Evolutionary conservation across 805 yeast genomes (phyloP), one percentile per base, ranked within the genome.

Genomic region (Monosporozyma aerobia): DNA sequence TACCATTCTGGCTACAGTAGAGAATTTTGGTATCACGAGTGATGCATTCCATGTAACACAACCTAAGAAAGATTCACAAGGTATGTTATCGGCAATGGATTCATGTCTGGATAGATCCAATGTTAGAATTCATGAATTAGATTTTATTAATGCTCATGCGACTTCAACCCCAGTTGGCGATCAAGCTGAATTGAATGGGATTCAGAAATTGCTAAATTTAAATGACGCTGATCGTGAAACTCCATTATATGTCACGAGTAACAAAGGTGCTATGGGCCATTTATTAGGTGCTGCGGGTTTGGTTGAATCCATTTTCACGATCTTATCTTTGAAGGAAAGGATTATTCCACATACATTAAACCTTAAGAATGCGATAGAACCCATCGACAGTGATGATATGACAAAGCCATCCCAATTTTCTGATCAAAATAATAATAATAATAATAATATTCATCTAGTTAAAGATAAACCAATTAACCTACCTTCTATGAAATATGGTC

Each of bases 251-350:
- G 80, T 94, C 1, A 81, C 94, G 1, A 86, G 97, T 2, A 87
- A 90, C 16, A 94, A 94, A 67, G 95, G 97, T 1, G 80, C 97
- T 0, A 85, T 87, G 43, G 99, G 99, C 0, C 99, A 94, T 69
- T 73, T 92, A 22, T 72, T 94, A 30, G 99, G 99, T 1, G 99
- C 96, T 1, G 94, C 99, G 0, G 99, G 99, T 5, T 82, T 96
- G 0, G 88, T 94, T 3, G 99, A 94, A 62, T 80, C 95, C 3
- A 82, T 90, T 1, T 87, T 88, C 66, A 82, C 96, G 0, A 70
- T 89, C 2, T 63, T 83, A 61, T 82, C 96, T 0, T 60, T 92
- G 47, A 65, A 77, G 41, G 65, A 80, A 3, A 75, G 77, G 8
- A 62, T 71, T 1, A 59, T 87, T 2, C 98, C 98, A 0, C 95